Base-by-base conservation (phyloP, 1,139 yeast species). In the Nematodospora anomalae region DNA sequence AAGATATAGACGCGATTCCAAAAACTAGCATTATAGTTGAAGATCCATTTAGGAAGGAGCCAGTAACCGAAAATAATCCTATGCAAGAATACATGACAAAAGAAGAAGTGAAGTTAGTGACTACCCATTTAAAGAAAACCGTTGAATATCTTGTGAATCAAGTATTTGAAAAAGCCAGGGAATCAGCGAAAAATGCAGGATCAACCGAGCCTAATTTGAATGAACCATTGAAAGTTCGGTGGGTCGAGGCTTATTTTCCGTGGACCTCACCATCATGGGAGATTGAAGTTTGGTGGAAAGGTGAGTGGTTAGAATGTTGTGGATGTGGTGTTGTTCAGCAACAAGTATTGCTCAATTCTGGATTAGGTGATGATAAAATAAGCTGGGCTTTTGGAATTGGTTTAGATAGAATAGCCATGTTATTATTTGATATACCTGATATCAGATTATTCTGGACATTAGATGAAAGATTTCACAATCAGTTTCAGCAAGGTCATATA, bases 371-470 rank as follows among this genome's bases (percentile, higher is more conserved):
- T 38, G 76, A 82, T 18, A 77, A 88, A 37, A 44, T 70, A 20
- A 95, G 96, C 6, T 92, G 98, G 98, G 99, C 98, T 0, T 92
- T 94, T 64, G 99, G 99, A 7, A 73, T 94, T 37, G 99, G 99
- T 0, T 69, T 92, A 35, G 99, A 92, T 58, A 75, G 99, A 54
- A 80, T 92, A 42, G 98, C 98, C 33, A 92, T 92, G 98, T 67
- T 92, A 13, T 69, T 92, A 38, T 92, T 90, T 63, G 96, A 94
- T 15, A 84, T 92, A 35, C 97, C 97, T 2, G 99, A 92, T 58
- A 92, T 92, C 45, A 74, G 99, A 46, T 67, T 92, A 32, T 87
- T 92, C 62, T 92, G 99, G 99, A 75, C 96, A 1, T 54, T 63
- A 30, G 97, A 94, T 61, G 80, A 79, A 41, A 70, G 97, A 39